Conservation (phyloP, 805 yeast species). For the Candida silvatica region DNA sequence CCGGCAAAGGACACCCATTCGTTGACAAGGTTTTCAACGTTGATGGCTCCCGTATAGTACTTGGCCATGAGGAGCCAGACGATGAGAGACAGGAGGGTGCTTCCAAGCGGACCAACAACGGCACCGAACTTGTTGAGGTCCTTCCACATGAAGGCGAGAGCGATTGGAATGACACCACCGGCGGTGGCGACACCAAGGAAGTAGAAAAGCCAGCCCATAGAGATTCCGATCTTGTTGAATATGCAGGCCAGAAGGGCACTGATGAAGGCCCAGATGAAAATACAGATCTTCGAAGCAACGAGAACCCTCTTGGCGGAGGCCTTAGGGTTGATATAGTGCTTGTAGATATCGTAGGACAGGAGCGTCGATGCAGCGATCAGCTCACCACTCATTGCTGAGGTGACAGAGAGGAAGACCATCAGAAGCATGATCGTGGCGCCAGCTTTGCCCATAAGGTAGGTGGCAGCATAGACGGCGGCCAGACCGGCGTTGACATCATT, state of each 20-base stretch:
- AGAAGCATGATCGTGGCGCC: constrained; percentile 34
- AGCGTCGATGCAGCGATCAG: constrained; percentile 33
- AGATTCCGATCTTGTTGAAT: constrained; percentile 33
- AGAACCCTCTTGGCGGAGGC: constrained; percentile 32
- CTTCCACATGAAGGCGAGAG: constrained; percentile 32
- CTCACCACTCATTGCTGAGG: constrained; percentile 35
- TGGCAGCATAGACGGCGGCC: constrained; percentile 28
- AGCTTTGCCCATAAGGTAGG: constrained; percentile 27
- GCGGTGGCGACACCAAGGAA: constrained; percentile 31
- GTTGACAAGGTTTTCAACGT: constrained; percentile 24
- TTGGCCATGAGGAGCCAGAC: constrained; percentile 27
- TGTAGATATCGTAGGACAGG: constrained; percentile 31
- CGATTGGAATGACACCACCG: constrained; percentile 37
- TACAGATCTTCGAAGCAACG: constrained; percentile 24
- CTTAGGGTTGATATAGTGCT: constrained; percentile 29
- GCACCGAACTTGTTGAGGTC: constrained; percentile 35
- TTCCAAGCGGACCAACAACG: constrained; percentile 31
- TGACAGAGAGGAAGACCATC: constrained; percentile 34
- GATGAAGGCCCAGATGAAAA: constrained; percentile 33
- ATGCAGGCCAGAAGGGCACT: constrained; percentile 30
- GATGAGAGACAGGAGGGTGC: constrained; percentile 36
- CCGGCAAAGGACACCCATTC: constrained; percentile 36
- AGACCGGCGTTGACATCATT: constrained; percentile 31
- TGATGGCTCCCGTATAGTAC: constrained; percentile 27
- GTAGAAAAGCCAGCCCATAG: constrained; percentile 31